Evolutionary conservation across 768 basidiomycete genomes (phyloP), one percentile per base, ranked within the genome.

Genomic region (Pleurotus cornucopiae): DNA sequence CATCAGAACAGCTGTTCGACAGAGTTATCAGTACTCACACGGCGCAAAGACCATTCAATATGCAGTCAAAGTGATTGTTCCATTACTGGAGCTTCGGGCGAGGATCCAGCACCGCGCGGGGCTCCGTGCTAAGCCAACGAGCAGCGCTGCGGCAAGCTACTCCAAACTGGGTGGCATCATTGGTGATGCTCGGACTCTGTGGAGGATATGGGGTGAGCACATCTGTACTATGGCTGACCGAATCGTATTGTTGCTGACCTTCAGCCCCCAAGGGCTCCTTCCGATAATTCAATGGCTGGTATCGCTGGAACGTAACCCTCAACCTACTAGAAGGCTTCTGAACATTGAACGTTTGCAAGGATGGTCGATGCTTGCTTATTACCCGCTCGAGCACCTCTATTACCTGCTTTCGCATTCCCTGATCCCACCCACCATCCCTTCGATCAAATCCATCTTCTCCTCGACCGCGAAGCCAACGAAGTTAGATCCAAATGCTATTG

Each of bases 281-380:
- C 86, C 88, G 21, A 89, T 89, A 41, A 67, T 91, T 44, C 86
- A 89, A 63, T 92, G 89, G 90, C 76, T 92, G 47, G 83, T 88
- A 14, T 78, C 85, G 1, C 68, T 91, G 62, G 89, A 91, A 67
- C 81, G 83, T n/a, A 81, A 70, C 40, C 85, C 84, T 1, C 84
- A 84, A 11, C 84, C 86, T 2, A 91, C 90, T 2, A 79, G 84
- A 2, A 77, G 77, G 44, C 76, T 91, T 26, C 81, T 86, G 49
- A 88, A 80, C 0, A 88, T 92, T 44, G 90, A 92, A 65, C 86
- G 90, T 23, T 72, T 91, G 18, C 90, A 92, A 66, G 90, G 82
- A 14, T 88, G 80, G 80, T 75, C 86, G 1, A 91, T 92, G 89
- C 74, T 92, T 9, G 80, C 74, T 1, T 92, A 87, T 71, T 92